Percentiles rank a stretch among this genome's conserved stretches.
Conservation (phyloP, 495 filamentous ascomycete genomes). For the Cercophora scortea region DNA sequence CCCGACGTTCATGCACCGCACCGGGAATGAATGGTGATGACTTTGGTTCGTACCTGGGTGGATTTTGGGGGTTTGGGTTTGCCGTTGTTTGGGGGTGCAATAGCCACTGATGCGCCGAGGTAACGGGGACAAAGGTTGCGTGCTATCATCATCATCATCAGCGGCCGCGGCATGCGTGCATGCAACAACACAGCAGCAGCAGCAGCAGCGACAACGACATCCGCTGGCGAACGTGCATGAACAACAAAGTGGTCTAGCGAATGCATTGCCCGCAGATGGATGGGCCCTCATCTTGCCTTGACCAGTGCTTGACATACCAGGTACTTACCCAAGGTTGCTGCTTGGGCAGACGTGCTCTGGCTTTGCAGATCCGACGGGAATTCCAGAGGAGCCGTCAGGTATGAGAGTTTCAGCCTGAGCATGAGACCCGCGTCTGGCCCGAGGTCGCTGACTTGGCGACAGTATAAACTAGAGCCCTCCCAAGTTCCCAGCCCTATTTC, state of each 20-base stretch:
- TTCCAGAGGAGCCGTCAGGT: constrained; percentile 2
- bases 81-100: background rate
- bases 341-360: background rate
- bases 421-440: constrained; percentile 1
- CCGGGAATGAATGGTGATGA: background rate
- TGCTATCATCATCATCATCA: constrained; percentile 9
- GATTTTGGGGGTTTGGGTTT: background rate
- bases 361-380: constrained; percentile 7
- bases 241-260: constrained; percentile 1
- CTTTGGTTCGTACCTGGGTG: background rate
- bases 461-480: constrained; percentile 3
- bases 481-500: background rate
- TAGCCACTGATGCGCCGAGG: background rate
- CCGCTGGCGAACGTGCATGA: constrained; percentile 8
- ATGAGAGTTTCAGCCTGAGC: constrained; percentile 15
- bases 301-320: background rate
- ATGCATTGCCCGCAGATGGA: background rate
- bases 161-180: background rate
- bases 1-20: constrained; percentile 14
- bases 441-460: background rate
- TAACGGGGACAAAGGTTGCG: background rate
- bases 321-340: background rate
- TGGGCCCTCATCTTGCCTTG: background rate
- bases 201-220: background rate
- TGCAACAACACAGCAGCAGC: background rate